phyloP scores from a whole-genome alignment of 2,329 filamentous ascomycete species.

The Monilinia fructigena region DNA sequence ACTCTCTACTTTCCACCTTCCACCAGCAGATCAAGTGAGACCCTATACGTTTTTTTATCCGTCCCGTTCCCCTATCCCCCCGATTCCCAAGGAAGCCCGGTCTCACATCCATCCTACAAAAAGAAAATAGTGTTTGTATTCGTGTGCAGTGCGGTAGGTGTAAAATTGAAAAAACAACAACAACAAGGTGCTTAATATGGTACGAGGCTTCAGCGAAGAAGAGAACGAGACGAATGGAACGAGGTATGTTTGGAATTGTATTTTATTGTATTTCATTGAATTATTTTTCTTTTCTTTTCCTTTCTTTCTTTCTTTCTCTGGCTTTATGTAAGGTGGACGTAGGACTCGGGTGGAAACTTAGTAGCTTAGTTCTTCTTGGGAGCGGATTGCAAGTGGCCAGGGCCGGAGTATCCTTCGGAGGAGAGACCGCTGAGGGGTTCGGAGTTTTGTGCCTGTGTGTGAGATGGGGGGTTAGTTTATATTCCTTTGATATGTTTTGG shows the following conservation, averaged over 20 bases:
- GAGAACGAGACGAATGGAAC: neutral
- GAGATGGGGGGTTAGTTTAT: conserved; percentile 20
- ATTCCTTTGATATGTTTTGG: neutral
- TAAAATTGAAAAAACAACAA: too few relatives aligned
- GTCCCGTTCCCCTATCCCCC: neutral
- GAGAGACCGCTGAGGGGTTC: conserved; percentile 85
- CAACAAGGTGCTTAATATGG: too few relatives aligned
- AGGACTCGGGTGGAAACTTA: neutral
- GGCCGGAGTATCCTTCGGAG: conserved; percentile 74
- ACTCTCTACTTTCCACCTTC: neutral
- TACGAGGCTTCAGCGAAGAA: too few relatives aligned
- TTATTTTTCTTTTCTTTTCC: too few relatives aligned
- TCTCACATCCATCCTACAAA: conserved; percentile 16
- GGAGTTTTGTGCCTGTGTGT: conserved; percentile 69
- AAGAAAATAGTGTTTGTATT: conserved; percentile 9
- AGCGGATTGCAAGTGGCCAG: conserved; percentile 68
- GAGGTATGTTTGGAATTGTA: neutral
- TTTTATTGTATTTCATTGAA: too few relatives aligned
- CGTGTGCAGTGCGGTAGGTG: too few relatives aligned
- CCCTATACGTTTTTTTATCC: neutral
- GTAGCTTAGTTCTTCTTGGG: conserved; percentile 36
- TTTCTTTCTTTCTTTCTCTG: conserved; percentile 9
- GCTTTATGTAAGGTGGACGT: conserved; percentile 15
- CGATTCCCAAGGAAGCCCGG: neutral
- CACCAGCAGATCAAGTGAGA: neutral